Percentiles rank a stretch among this genome's conserved stretches.
Conservation (phyloP, 306 rosid species). For the Oxytropis ochrocephala region DNA sequence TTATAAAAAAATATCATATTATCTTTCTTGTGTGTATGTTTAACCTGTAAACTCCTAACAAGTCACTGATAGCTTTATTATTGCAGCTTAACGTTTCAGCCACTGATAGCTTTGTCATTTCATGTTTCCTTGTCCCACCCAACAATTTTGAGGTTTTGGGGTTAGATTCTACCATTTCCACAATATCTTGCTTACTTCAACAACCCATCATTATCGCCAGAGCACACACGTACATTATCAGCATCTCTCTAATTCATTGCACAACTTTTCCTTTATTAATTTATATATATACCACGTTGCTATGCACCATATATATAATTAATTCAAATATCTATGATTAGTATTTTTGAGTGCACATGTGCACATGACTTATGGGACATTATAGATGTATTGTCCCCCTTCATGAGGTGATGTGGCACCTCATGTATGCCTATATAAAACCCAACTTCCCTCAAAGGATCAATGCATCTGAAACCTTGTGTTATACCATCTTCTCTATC, state of each 20-base stretch:
- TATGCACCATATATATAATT: neutral
- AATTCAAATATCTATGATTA: neutral
- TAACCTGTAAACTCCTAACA: too few species aligned
- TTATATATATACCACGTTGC: neutral
- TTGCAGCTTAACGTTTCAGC: conserved; percentile 7
- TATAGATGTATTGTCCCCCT: neutral
- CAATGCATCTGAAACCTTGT: neutral
- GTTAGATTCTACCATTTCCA: conserved; percentile 21
- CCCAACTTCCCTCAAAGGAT: neutral
- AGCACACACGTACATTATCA: neutral
- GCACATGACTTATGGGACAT: conserved; percentile 21
- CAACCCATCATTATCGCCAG: conserved; percentile 3
- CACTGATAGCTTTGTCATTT: conserved; percentile 21
- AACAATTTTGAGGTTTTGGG: conserved; percentile 9
- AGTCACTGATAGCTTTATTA: neutral
- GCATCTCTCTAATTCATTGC: conserved; percentile 3
- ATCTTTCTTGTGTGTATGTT: too few species aligned
- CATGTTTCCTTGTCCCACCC: conserved; percentile 27
- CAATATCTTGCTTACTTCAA: conserved; percentile 23
- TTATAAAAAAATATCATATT: too few species aligned
- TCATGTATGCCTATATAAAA: conserved; percentile 27
- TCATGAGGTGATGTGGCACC: neutral
- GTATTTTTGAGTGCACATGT: neutral
- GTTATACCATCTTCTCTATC: neutral
- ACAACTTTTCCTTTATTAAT: neutral